Percentiles rank a stretch among this genome's conserved stretches.
phyloP scores from a whole-genome alignment of 2,329 filamentous ascomycete species.

The Trichoderma pleuroti region DNA sequence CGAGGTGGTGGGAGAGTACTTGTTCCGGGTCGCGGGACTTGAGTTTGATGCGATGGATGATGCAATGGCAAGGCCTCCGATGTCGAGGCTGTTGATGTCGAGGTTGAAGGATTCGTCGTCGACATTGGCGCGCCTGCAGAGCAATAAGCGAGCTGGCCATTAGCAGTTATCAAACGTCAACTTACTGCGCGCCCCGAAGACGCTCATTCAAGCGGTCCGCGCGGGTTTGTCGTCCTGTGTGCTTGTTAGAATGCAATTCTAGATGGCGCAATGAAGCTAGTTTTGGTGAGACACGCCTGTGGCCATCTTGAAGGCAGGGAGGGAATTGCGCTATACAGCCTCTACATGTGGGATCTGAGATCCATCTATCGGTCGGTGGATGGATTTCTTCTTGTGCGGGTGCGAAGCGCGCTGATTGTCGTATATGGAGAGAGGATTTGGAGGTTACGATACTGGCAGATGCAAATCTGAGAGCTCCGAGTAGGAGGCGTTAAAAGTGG shows the following conservation, averaged over 20 bases:
- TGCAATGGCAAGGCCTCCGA: slow-evolving; percentile 18
- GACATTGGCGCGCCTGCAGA: slow-evolving; percentile 50
- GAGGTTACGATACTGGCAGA: background rate
- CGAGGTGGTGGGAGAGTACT: slow-evolving; percentile 44
- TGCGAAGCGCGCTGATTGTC: background rate
- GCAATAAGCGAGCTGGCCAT: background rate
- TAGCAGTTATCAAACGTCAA: background rate
- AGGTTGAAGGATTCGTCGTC: slow-evolving; percentile 58
- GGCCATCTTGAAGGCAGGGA: slow-evolving; percentile 30
- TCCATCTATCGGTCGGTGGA: background rate
- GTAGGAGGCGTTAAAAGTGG: background rate
- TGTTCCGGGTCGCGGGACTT: slow-evolving; percentile 25
- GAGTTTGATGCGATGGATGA: slow-evolving; percentile 26
- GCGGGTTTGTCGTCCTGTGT: slow-evolving; percentile 45
- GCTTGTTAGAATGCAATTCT: background rate
- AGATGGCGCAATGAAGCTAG: background rate
- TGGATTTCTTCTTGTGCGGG: background rate
- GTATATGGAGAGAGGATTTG: background rate
- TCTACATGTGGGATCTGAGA: slow-evolving; percentile 17
- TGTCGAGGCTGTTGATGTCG: slow-evolving; percentile 43
- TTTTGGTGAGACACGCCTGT: slow-evolving; percentile 30
- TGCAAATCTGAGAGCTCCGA: background rate
- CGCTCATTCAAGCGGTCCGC: slow-evolving; percentile 62
- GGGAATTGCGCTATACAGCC: background rate
- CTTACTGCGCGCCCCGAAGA: slow-evolving; percentile 62